These are phyloP conservation scores for Piromyces sp. DNA, from an alignment of 192 early-diverging fungal species.

Conservation along the genomic window DNA sequence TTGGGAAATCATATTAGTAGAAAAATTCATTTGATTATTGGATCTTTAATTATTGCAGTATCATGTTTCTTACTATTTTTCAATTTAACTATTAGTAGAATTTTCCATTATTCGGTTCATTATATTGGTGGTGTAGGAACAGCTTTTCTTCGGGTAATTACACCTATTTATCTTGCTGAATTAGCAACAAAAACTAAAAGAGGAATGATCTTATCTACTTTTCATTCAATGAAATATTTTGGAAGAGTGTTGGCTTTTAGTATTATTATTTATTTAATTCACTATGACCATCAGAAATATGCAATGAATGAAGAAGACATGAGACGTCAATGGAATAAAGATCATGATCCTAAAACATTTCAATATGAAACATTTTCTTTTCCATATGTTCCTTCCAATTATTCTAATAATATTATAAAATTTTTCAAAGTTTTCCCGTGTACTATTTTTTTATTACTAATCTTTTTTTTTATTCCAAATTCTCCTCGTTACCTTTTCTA, in stretches of 20 bases:
- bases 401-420: not conserved
- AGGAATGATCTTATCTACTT: not conserved
- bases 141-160: not conserved
- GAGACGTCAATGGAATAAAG: not conserved
- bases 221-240: not conserved
- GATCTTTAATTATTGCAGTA: not conserved
- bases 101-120: not conserved
- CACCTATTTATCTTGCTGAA: not conserved
- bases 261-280: not conserved
- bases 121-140: not conserved
- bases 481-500: not conserved
- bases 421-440: not conserved
- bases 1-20: not conserved
- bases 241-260: not conserved
- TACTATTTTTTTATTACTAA: not conserved
- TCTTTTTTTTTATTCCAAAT: not conserved
- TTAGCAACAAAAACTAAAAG: not conserved
- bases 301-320: not conserved
- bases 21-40: not conserved
- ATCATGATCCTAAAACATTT: not conserved
- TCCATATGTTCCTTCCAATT: not conserved
- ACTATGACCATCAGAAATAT: not conserved
- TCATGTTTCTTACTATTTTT: not conserved
- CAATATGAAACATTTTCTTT: not conserved
- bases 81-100: not conserved